phyloP scores from a whole-genome alignment of 495 filamentous ascomycete genomes.

The Penicillium chermesinum region DNA sequence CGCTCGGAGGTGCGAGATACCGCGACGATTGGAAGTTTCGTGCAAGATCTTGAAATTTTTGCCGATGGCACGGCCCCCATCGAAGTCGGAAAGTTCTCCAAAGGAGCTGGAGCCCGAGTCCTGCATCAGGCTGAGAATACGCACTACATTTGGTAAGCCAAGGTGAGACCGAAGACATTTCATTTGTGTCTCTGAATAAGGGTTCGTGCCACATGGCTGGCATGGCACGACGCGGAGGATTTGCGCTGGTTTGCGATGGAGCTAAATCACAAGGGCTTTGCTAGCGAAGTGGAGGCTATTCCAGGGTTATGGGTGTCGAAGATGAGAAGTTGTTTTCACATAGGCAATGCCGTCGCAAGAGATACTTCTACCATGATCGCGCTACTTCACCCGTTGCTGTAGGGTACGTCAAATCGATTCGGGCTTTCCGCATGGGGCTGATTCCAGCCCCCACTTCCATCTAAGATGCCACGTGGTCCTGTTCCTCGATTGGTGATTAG shows the following conservation, averaged over 20 bases:
- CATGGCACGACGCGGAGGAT: constrained; percentile 13
- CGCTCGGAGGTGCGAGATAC: constrained; percentile 5
- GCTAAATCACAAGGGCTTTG: constrained; percentile 2
- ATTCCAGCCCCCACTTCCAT: too few species aligned
- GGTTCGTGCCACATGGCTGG: constrained; percentile 9
- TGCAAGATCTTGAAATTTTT: constrained; percentile 4
- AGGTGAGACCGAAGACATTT: not conserved
- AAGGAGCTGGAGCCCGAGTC: constrained; percentile 2
- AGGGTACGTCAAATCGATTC: too few species aligned
- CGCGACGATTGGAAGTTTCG: constrained; percentile 1
- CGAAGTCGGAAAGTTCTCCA: constrained; percentile 6
- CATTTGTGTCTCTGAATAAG: constrained; percentile 6
- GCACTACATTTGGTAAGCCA: constrained; percentile 1
- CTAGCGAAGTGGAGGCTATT: constrained; percentile 12
- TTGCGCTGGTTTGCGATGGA: constrained; percentile 13
- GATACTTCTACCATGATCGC: not conserved
- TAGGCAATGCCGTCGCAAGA: not conserved
- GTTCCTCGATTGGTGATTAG: too few species aligned
- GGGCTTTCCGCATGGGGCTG: too few species aligned
- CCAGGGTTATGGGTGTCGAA: constrained; percentile 7
- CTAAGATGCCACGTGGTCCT: too few species aligned
- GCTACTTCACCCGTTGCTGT: not conserved
- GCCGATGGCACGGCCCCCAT: constrained; percentile 5
- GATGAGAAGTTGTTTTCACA: constrained; percentile 2
- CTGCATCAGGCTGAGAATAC: constrained; percentile 6